phyloP scores from a whole-genome alignment of 208 protist species.

The Leishmania lainsoni region DNA sequence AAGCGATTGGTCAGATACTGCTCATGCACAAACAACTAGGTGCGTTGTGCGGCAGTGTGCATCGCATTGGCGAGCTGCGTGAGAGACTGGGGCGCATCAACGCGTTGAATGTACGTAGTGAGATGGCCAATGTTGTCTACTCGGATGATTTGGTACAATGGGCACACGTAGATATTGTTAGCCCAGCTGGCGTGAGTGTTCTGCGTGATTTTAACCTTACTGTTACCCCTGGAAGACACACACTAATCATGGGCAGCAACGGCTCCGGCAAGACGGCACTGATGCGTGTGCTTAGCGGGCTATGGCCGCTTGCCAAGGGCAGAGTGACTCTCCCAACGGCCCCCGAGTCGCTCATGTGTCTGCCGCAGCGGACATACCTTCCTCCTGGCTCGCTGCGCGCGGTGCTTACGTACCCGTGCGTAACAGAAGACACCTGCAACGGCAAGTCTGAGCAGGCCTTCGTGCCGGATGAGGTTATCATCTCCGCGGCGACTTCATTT shows the following conservation, averaged over 20 bases:
- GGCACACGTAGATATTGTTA: conserved; percentile 57
- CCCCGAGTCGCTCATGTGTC: conserved; percentile 45
- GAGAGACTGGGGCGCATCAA: conserved; percentile 58
- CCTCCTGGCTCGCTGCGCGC: conserved; percentile 78
- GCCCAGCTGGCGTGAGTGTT: conserved; percentile 46
- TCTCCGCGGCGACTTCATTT: conserved; percentile 41
- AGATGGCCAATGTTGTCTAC: conserved; percentile 21
- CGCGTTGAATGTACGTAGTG: conserved; percentile 19
- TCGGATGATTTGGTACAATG: conserved; percentile 50
- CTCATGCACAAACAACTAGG: conserved; percentile 79
- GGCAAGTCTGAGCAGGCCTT: conserved; percentile 24
- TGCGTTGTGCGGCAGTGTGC: conserved; percentile 70
- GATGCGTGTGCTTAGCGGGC: conserved; percentile 58
- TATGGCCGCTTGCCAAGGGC: conserved; percentile 78
- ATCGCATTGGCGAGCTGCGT: conserved; percentile 82
- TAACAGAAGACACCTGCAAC: conserved; percentile 29
- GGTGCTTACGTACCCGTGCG: conserved; percentile 79
- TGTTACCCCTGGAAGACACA: conserved; percentile 53
- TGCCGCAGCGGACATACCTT: conserved; percentile 85
- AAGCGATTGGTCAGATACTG: conserved; percentile 72
- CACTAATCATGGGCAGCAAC: conserved; percentile 90
- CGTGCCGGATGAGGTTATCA: conserved; percentile 58
- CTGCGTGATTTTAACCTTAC: conserved; percentile 64
- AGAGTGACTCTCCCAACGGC: conserved; percentile 41
- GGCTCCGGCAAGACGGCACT: conserved; percentile 91